phyloP scores from a whole-genome alignment of 192 early-diverging fungal species.

The Allomyces arbusculus region DNA sequence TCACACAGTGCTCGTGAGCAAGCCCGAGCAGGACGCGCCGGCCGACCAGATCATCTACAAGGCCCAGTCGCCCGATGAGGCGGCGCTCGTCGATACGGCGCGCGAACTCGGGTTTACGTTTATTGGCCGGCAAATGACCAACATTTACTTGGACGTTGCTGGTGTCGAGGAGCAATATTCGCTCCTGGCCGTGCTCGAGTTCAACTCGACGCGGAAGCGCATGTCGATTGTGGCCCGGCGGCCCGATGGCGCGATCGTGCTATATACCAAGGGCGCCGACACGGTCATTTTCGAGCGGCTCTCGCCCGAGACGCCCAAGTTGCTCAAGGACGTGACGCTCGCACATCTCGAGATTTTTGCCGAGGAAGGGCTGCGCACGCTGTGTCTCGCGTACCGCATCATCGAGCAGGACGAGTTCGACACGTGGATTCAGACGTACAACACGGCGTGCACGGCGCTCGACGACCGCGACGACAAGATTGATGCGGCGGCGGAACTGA shows the following conservation, averaged over 20 bases:
- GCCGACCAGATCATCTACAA: slow-evolving; percentile 24
- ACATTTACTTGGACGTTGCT: slow-evolving; percentile 44
- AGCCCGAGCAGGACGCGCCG: slow-evolving; percentile 13
- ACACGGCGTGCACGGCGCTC: slow-evolving; percentile 43
- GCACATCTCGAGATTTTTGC: slow-evolving; percentile 54
- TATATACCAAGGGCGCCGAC: slow-evolving; percentile 90
- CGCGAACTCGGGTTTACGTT: slow-evolving; percentile 60
- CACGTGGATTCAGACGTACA: slow-evolving; percentile 52
- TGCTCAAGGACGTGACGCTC: slow-evolving; percentile 31
- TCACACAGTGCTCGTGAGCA: slow-evolving; percentile 85
- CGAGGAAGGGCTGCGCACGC: slow-evolving; percentile 70
- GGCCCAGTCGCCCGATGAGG: slow-evolving; percentile 66
- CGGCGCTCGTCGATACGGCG: slow-evolving; percentile 58
- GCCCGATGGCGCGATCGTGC: slow-evolving; percentile 55
- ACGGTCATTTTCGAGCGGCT: slow-evolving; percentile 82
- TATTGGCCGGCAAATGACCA: slow-evolving; percentile 28
- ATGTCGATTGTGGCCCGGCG: slow-evolving; percentile 73
- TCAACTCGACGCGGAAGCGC: slow-evolving; percentile 87
- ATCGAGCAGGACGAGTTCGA: slow-evolving; percentile 53
- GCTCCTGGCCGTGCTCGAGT: slow-evolving; percentile 73
- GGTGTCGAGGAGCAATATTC: slow-evolving; percentile 48
- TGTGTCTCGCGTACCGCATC: slow-evolving; percentile 61
- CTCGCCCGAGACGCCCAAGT: not conserved
- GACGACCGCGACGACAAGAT: slow-evolving; percentile 51
- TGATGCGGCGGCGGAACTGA: slow-evolving; percentile 46